These are phyloP conservation scores for Baorangia bicolor DNA, from an alignment of 768 basidiomycete species.

Conservation along the genomic window DNA sequence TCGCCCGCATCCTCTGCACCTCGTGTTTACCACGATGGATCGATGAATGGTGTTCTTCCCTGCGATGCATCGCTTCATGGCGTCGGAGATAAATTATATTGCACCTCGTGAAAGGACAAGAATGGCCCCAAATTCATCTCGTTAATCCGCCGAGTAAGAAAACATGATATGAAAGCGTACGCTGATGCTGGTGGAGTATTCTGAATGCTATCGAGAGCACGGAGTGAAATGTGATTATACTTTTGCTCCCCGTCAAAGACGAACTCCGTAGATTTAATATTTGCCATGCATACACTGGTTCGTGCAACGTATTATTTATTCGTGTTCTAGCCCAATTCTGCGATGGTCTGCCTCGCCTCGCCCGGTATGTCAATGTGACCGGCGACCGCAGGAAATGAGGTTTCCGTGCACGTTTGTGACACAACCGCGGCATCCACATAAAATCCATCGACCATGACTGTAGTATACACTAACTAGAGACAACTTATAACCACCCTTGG, in stretches of 20 bases:
- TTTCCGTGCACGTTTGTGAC: conserved; percentile 39
- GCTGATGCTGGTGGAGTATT: not conserved
- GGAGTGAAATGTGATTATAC: not conserved
- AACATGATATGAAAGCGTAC: not conserved
- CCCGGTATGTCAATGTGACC: conserved; percentile 33
- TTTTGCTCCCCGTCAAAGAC: conserved; percentile 1
- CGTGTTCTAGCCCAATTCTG: conserved; percentile 18
- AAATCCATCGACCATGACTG: conserved; percentile 21
- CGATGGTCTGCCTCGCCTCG: conserved; percentile 37
- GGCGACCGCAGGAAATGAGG: conserved; percentile 37
- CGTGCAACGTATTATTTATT: conserved; percentile 22
- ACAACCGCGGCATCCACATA: conserved; percentile 32
- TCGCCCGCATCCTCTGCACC: conserved; percentile 20
- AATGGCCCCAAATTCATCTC: conserved; percentile 18
- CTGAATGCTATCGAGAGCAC: not conserved
- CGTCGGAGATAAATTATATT: conserved; percentile 30
- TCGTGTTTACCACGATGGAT: conserved; percentile 35
- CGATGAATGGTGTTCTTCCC: conserved; percentile 18
- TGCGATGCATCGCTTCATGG: conserved; percentile 28
- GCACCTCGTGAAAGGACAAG: conserved; percentile 16
- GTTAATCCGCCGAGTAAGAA: conserved; percentile 18
- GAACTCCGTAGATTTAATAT: conserved; percentile 14
- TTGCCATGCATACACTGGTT: conserved; percentile 12
- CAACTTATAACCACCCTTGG: conserved; percentile 20
- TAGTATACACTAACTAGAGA: conserved; percentile 13